Conservation (phyloP, 2,329 filamentous ascomycete genomes). For the Aspergillus candidus region DNA sequence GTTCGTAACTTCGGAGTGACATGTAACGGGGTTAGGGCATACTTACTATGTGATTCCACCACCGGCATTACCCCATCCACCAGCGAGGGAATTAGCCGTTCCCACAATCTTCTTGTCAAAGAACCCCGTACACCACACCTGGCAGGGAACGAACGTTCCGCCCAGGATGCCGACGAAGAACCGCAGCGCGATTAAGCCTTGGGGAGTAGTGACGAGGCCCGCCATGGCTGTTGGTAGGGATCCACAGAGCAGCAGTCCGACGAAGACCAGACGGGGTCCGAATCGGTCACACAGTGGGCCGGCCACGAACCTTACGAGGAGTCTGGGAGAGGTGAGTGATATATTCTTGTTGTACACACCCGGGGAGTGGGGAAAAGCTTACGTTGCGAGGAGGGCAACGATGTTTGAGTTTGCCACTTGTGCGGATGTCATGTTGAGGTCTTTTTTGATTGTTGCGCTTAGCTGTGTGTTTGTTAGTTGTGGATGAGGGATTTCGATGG, state of each 20-base stretch:
- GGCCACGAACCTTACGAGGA: slow-evolving; percentile 69
- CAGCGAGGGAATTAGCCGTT: slow-evolving; percentile 78
- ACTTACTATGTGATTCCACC: slow-evolving; percentile 74
- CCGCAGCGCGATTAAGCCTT: slow-evolving; percentile 42
- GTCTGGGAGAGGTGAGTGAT: slow-evolving; percentile 31
- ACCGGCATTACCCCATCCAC: slow-evolving; percentile 79
- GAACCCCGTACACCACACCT: slow-evolving; percentile 89
- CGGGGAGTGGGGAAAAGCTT: slow-evolving; percentile 12
- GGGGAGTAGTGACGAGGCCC: slow-evolving; percentile 63
- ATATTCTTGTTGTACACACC: background rate
- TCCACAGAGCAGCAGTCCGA: slow-evolving; percentile 67
- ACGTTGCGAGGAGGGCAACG: slow-evolving; percentile 67
- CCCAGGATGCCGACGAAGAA: slow-evolving; percentile 42
- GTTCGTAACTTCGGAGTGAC: background rate
- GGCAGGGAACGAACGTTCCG: slow-evolving; percentile 53
- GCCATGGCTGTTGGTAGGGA: slow-evolving; percentile 76
- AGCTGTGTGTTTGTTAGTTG: slow-evolving; percentile 41
- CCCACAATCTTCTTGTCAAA: slow-evolving; percentile 91
- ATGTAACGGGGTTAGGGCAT: background rate
- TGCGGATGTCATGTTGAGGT: slow-evolving; percentile 63
- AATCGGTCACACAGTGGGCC: slow-evolving; percentile 82
- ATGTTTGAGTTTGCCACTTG: slow-evolving; percentile 89
- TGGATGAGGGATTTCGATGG: background rate
- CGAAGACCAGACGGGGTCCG: slow-evolving; percentile 75
- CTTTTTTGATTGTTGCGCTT: slow-evolving; percentile 70